Evolutionary conservation across 805 yeast genomes (phyloP).

Genomic region (Lipomyces starkeyi): DNA sequence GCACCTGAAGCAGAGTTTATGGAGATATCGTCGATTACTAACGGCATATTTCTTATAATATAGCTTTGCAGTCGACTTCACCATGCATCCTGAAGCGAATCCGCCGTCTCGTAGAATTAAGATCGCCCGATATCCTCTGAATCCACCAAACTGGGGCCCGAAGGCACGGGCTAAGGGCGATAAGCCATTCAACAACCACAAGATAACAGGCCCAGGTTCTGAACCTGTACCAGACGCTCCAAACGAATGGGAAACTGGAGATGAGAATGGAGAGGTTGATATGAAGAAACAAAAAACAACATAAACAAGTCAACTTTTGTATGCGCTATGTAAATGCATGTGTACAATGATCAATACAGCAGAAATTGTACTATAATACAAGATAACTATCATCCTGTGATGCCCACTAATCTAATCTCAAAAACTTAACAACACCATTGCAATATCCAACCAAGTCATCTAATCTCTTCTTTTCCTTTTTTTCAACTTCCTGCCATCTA

Average conservation of each 20-base stretch:
- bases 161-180: constrained; percentile 68
- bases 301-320: background rate
- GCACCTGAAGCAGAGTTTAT: background rate
- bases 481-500: constrained; percentile 55
- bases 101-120: constrained; percentile 73
- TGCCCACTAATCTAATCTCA: constrained; percentile 26
- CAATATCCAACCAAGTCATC: constrained; percentile 75
- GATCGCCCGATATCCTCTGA: constrained; percentile 86
- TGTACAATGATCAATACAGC: background rate
- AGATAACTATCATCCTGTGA: background rate
- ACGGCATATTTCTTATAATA: constrained; percentile 35
- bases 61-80: constrained; percentile 56
- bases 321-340: background rate
- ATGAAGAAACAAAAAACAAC: background rate
- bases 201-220: constrained; percentile 10
- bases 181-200: constrained; percentile 10
- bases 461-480: constrained; percentile 52
- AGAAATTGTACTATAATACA: background rate
- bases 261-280: constrained; percentile 9
- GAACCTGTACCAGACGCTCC: background rate
- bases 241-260: background rate
- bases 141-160: constrained; percentile 99
- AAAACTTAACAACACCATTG: constrained; percentile 69
- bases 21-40: background rate
- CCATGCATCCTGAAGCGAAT: constrained; percentile 60